A percentile compares a stretch with the other conserved stretches of the same genome.
Conservation (phyloP, 495 filamentous ascomycete genomes). For the Emericellopsis terricola region DNA sequence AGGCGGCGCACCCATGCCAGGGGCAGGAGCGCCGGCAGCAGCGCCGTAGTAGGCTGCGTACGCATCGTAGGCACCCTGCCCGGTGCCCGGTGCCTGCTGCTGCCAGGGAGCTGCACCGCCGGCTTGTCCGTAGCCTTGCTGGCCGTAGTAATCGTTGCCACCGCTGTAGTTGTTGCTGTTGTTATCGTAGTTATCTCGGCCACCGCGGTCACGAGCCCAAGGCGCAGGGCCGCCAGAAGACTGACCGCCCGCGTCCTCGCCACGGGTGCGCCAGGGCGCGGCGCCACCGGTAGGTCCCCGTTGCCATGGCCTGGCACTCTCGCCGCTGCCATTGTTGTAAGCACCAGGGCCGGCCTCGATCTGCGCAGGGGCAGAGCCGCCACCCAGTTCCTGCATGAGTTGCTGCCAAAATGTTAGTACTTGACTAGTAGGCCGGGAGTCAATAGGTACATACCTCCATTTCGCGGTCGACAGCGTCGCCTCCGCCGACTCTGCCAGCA, state of each 20-base stretch:
- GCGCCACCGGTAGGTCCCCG: constrained; percentile 72
- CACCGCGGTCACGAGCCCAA: constrained; percentile 39
- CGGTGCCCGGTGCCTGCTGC: constrained; percentile 42
- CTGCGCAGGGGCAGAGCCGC: constrained; percentile 53
- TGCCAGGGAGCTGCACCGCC: constrained; percentile 30
- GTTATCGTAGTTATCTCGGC: constrained; percentile 9
- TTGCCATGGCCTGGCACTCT: constrained; percentile 70
- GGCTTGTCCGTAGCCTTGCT: constrained; percentile 3
- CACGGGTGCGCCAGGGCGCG: constrained; percentile 51
- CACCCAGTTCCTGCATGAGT: constrained; percentile 95
- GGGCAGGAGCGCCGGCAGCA: too few species aligned
- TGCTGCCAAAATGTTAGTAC: constrained; percentile 38
- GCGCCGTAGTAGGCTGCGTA: constrained; percentile 44
- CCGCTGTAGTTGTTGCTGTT: constrained; percentile 8
- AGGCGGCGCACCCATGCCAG: constrained; percentile 41
- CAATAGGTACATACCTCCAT: constrained; percentile 57
- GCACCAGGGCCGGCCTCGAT: constrained; percentile 74
- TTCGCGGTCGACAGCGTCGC: constrained; percentile 82
- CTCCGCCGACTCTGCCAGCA: constrained; percentile 49
- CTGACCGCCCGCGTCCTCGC: constrained; percentile 23
- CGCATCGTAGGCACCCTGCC: constrained; percentile 30
- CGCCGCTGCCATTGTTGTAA: constrained; percentile 23
- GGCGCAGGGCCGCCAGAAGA: too few species aligned
- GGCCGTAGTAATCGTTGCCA: constrained; percentile 21
- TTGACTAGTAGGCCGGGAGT: neutral